phyloP scores from a whole-genome alignment of 2,329 filamentous ascomycete genomes.

The Elsinoe arachidis region DNA sequence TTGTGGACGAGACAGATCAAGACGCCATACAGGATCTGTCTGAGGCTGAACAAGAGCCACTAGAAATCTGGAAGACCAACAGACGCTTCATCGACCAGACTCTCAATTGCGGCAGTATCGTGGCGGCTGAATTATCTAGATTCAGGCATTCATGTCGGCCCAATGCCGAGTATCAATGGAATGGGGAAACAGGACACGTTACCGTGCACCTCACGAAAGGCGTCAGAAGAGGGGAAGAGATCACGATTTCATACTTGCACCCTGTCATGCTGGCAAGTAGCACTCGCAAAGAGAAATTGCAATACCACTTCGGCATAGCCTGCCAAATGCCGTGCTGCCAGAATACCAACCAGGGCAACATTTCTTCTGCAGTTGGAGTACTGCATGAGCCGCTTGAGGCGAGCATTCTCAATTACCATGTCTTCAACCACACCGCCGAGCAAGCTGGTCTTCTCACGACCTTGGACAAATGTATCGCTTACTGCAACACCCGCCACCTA shows the following conservation, averaged over 20 bases:
- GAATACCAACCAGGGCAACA: neutral
- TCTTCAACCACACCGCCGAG: neutral
- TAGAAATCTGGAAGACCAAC: neutral
- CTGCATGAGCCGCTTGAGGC: neutral
- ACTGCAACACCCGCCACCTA: neutral
- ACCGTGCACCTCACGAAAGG: constrained; percentile 13
- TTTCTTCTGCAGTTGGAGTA: neutral
- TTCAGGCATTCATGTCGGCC: constrained; percentile 16
- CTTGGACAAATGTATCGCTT: neutral
- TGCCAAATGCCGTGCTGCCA: neutral
- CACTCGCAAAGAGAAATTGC: neutral
- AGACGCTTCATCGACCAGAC: neutral
- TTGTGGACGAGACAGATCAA: neutral
- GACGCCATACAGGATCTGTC: neutral
- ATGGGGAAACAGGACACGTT: constrained; percentile 11
- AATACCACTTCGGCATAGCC: neutral
- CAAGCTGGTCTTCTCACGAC: neutral
- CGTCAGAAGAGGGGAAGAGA: constrained; percentile 16
- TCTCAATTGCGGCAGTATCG: neutral
- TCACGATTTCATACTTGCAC: constrained; percentile 14
- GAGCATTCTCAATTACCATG: neutral
- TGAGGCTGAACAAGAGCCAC: neutral
- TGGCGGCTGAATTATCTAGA: neutral
- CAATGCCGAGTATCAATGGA: constrained; percentile 16
- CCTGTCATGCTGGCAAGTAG: neutral